These are phyloP conservation scores for Achaetomium macrosporum DNA, from an alignment of 2,329 filamentous ascomycete species.

Conservation along the genomic window DNA sequence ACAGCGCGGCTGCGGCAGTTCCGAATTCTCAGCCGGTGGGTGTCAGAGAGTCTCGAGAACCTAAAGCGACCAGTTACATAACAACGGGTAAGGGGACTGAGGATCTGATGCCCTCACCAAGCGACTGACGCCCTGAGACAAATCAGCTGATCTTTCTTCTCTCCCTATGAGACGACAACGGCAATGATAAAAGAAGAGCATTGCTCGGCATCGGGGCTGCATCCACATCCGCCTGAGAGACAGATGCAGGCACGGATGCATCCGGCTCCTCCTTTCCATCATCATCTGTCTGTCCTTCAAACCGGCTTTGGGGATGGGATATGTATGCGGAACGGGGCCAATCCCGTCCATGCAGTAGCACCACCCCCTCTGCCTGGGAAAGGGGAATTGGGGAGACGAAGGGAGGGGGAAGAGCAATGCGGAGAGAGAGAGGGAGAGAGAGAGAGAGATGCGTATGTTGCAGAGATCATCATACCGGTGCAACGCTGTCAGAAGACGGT, in stretches of 20 bases:
- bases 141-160: neutral
- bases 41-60: too few relatives aligned
- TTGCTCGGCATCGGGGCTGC: slow-evolving; percentile 13
- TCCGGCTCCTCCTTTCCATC: neutral
- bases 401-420: neutral
- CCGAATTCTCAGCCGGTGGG: too few relatives aligned
- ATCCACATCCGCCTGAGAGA: slow-evolving; percentile 11
- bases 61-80: too few relatives aligned
- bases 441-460: slow-evolving; percentile 4
- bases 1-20: too few relatives aligned
- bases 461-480: slow-evolving; percentile 19
- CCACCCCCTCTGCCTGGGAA: too few relatives aligned
- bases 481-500: neutral
- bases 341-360: neutral
- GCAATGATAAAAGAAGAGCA: slow-evolving; percentile 1
- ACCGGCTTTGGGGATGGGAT: neutral
- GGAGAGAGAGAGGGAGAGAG: neutral
- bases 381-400: neutral
- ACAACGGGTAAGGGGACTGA: too few relatives aligned
- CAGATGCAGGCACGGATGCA: neutral
- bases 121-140: neutral
- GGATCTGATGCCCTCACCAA: too few relatives aligned
- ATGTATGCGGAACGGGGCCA: neutral
- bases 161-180: neutral
- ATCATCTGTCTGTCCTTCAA: neutral